Base-by-base conservation (phyloP, 2,329 filamentous ascomycete species). In the Biscogniauxia sp. region DNA sequence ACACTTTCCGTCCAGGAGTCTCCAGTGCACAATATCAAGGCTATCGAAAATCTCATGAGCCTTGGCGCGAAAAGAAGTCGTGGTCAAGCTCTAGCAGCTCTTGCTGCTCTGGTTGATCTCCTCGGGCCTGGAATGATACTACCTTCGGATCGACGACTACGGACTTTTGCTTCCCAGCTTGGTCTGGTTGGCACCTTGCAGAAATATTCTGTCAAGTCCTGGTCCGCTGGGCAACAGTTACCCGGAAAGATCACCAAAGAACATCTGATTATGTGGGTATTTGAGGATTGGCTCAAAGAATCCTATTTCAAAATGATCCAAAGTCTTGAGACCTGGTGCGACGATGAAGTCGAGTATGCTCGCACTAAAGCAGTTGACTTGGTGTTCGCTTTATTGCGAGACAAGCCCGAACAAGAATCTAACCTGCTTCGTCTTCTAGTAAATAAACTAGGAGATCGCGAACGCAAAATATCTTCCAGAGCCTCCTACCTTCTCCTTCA, bases 361-460 rank as follows among this genome's bases (percentile, higher is more conserved):
- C 88, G 96, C 62, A 90, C 89, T 54, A 88, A 92, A 66, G 91
- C 94, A 3, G 84, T 99, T 52, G 95, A 93, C 66, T 96, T 97
- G 70, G 89, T 98, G 45, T 98, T 89, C 73, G 93, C 94, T 64
- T 80, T 99, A 49, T 80, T 99, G 63, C 95, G 92, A 74, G 93
- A 97, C 74, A 99, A 97, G 78, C 94, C 95, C 0, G 95, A 99
- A 76, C 95, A 99, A 73, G 95, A 99, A 76, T 90, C 94, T 58
- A 99, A 99, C 74, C 79, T 99, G 64, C 80, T 99, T 62, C 88
- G 94, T 57, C 80, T 99, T 59, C 79, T 99, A 60, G 92, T 99
- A 68, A 98, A 98, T 80, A 99, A 99, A 77, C 85, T 99, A 25
- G 94, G 96, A 69, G 95, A 99, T 73, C 91, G 90, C 52, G 92